Conservation (phyloP, 2,329 filamentous ascomycete genomes). For the Epichloe baconii region DNA sequence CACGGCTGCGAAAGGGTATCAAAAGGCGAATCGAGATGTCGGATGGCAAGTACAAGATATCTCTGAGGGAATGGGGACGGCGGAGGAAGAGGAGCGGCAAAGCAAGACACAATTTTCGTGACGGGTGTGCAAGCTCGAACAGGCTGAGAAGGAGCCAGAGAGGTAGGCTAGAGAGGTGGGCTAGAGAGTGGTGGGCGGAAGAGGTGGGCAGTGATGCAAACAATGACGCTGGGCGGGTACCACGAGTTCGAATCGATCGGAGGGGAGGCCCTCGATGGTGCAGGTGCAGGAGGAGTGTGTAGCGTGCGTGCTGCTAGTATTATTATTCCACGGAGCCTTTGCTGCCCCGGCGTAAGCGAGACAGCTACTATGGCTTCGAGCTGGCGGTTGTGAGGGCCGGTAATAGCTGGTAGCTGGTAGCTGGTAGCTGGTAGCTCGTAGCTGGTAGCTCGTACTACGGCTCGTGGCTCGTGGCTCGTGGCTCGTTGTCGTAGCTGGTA, state of each 20-base stretch:
- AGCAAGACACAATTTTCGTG: not conserved
- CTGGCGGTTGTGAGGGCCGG: not conserved
- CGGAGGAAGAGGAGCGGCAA: not conserved
- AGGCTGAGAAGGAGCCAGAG: not conserved
- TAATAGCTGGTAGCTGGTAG: too few species aligned
- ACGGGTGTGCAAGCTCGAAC: not conserved
- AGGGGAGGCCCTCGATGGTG: not conserved
- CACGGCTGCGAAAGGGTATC: not conserved
- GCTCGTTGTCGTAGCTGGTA: not conserved
- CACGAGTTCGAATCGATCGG: constrained; percentile 1
- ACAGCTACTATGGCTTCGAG: not conserved
- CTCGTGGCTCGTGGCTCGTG: too few species aligned
- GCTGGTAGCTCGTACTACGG: too few species aligned
- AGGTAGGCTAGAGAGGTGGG: not conserved
- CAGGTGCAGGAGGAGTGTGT: not conserved
- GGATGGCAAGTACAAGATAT: not conserved
- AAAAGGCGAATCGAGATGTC: not conserved
- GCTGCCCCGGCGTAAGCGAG: not conserved
- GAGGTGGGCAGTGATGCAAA: constrained; percentile 5
- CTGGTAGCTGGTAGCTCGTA: too few species aligned
- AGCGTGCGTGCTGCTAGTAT: not conserved
- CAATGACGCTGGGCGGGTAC: constrained; percentile 5
- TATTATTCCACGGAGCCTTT: not conserved
- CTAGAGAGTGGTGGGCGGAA: not conserved
- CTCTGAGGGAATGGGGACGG: not conserved